Base-by-base conservation (phyloP, 2,329 filamentous ascomycete genomes). In the Podosphaera xanthii region DNA sequence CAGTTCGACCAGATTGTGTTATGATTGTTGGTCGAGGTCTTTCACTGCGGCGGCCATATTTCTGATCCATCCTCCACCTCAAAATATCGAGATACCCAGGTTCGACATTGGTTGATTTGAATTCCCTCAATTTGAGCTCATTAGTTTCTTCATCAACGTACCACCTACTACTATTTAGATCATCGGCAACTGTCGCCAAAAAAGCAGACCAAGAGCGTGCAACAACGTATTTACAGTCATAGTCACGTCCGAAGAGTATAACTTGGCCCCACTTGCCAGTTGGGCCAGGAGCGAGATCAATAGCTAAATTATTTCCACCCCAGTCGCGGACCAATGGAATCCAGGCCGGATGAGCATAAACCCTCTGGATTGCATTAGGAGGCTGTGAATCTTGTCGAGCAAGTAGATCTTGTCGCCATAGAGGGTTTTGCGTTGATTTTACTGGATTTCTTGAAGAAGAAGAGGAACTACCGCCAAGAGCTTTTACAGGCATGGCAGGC, bases 171-270 rank as follows among this genome's bases (percentile, higher is more conserved):
- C 87, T 92, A 73, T 80, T 82, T 66, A 98, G 75, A 68, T 98
- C 92, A 68, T 98, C 92, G 36, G 92, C 89, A 5, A 96, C 80
- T 38, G 83, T 80, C 57, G 89, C 89, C 30, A 98, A 73, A 69
- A 98, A 90, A 8, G 84, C 79, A 14, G 83, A 81, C 92, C 92
- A 98, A 0, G 91, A 97, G 62, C 87, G 82, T 36, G 92, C 87
- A 60, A 98, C 79, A 5, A 98, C 92, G 69, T 95, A 98, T 74
- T 98, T 98, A 72, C 87, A 95, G 70, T 98, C 92, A 72, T 95
- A 98, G 73, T 98, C 92, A 61, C 92, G 87, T 57, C 92, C 92
- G 70, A 94, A 96, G 62, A 98, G 78, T 67, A 98, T 95, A 64
- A 98, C 82, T 70, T 98, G 92, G 59, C 92, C 92, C 91, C 92